Conservation (phyloP, 2,329 filamentous ascomycete genomes). For the Aureobasidium sp. region DNA sequence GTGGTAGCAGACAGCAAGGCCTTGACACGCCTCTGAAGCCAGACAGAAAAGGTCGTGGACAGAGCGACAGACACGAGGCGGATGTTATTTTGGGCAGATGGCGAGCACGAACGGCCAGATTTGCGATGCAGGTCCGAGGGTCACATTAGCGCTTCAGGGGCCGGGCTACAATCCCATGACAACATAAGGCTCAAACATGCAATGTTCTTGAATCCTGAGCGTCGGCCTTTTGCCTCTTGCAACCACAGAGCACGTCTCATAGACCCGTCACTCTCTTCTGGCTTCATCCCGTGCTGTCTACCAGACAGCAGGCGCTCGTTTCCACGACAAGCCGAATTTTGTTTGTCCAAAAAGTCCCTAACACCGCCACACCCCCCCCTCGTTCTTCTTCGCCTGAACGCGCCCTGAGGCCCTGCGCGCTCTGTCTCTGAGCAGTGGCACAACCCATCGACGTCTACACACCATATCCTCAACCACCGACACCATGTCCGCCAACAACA, state of each 20-base stretch:
- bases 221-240: background rate
- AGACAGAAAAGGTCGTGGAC: background rate
- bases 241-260: background rate
- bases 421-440: background rate
- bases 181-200: background rate
- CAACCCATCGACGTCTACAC: background rate
- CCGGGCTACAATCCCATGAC: background rate
- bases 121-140: background rate
- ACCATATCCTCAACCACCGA: background rate
- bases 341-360: background rate
- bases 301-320: background rate
- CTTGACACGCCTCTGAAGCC: background rate
- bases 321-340: background rate
- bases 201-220: background rate
- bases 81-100: background rate
- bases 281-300: background rate
- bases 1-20: background rate
- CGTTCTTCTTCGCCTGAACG: background rate
- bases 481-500: constrained; percentile 5
- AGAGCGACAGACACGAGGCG: background rate
- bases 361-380: background rate
- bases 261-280: background rate
- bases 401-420: background rate
- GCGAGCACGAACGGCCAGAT: background rate
- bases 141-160: background rate